Evolutionary conservation across 1,284 basidiomycete genomes (phyloP), one percentile per base, ranked within the genome.

Genomic region (Cutaneotrichosporon daszewskae): DNA sequence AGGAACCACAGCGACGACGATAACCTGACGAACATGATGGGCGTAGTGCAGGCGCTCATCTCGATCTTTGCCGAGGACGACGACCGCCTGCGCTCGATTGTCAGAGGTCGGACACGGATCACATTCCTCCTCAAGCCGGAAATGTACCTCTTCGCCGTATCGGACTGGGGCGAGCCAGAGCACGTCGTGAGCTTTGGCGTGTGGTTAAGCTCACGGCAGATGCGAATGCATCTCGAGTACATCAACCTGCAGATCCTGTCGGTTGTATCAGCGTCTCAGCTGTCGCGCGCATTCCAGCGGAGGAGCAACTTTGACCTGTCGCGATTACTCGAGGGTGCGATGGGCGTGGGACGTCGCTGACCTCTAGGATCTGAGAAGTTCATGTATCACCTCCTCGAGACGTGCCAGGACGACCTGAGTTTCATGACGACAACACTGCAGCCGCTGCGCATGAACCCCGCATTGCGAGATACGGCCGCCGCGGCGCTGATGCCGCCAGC

Each of bases 41-140:
- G 90, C 19, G 81, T 98, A 31, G 87, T 94, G 71, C 94, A 97
- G 69, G 91, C 94, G 2, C 77, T 98, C 8, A 84, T 98, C 39
- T 92, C 91, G 11, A 84, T 94, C 44, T 88, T 91, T 64, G 76
- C 89, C 32, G 62, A 72, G 35, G 83, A 90, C 37, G 78, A 81
- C 29, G 89, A 94, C 68, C 85, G 85, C 63, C 63, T 92, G 17
- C 79, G 87, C 61, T 72, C 50, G 32, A 57, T 64, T 18, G 37
- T 52, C 10, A 50, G 53, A 58, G 75, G 46, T 82, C 78, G 51
- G 83, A 90, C 56, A 82, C 85, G 60, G 38, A 91, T 98, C 44
- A 82, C 84, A 0, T 95, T 97, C 64, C 66, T 92, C 6, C 76
- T 92, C 35, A 81, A 88, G 32, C 68, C 86, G 6, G 94, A 94